A percentile compares a stretch with the other conserved stretches of the same genome.
Conservation (phyloP, 2,329 filamentous ascomycete species). For the Fusarium secorum region DNA sequence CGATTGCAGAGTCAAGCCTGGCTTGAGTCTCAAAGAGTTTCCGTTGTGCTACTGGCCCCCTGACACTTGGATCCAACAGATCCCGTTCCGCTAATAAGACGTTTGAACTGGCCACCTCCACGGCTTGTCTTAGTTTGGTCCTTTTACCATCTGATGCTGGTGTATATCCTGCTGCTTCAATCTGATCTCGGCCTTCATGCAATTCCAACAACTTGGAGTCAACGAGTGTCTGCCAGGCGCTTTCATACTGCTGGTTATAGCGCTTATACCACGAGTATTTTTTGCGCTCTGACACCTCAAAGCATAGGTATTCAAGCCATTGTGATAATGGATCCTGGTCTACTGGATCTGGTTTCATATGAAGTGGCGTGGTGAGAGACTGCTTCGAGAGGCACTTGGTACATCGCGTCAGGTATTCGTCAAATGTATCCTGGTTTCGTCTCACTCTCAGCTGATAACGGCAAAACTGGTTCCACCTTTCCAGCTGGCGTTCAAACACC, state of each 20-base stretch:
- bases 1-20: constrained; percentile 25
- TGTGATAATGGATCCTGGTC: constrained; percentile 47
- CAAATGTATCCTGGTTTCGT: constrained; percentile 1
- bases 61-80: constrained; percentile 21
- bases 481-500: constrained; percentile 30
- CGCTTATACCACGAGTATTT: constrained; percentile 26
- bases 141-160: neutral
- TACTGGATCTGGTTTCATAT: constrained; percentile 37
- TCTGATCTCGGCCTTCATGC: constrained; percentile 2
- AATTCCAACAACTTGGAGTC: constrained; percentile 6
- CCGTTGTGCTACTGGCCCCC: constrained; percentile 4
- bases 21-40: constrained; percentile 20
- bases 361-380: constrained; percentile 1
- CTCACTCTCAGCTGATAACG: constrained; percentile 29
- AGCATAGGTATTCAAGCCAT: constrained; percentile 52
- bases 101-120: constrained; percentile 26
- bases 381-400: constrained; percentile 9
- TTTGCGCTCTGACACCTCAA: constrained; percentile 30
- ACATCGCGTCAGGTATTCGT: constrained; percentile 13
- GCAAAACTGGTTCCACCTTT: constrained; percentile 31
- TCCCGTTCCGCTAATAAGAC: constrained; percentile 33
- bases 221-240: constrained; percentile 25
- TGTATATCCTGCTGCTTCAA: constrained; percentile 10
- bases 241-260: constrained; percentile 18
- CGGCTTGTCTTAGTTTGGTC: constrained; percentile 2